Evolutionary conservation across 176 grass and related monocot genomes (phyloP), one percentile per base, ranked within the genome.

Genomic region (Hsuehochloa calcarea): DNA sequence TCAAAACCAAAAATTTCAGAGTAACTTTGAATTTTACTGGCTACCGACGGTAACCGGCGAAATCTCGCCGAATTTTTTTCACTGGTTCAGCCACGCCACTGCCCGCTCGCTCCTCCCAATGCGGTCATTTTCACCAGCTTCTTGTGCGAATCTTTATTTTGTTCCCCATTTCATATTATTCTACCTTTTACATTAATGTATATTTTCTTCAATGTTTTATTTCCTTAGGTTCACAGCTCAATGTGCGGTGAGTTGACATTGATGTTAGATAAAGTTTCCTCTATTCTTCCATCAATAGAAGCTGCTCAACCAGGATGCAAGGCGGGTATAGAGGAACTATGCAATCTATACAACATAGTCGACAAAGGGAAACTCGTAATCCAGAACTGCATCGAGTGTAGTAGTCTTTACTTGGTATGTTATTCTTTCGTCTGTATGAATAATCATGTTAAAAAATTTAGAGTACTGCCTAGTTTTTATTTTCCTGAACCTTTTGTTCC

Each of bases 351-450:
- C 84, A 95, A 91, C 82, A 70, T 80, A 62, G 79, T 99, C 70
- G 96, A 99, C 23, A 99, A 94, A 92, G 93, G 93, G 15, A 91
- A 83, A 80, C 88, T 86, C 41, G 81, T 99, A 86, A 90, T 88
- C 63, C 81, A 86, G 62, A 70, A 99, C 51, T 96, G 96, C 77
- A 71, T 65, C 25, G 96, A 96, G 51, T 90, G 78, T 75, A 99
- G 96, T 83, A 96, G 88, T 67, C 84, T 99, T 26, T 99, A 99
- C 68, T 85, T 99, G 96, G 96, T 99, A 99, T 7, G 62, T n/a
- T 62, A 35, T 70, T 76, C 49, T 40, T 71, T 35, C 4, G 22
- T 68, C 10, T 67, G 73, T 23, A 70, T 65, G 34, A 38, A 38
- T 46, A 59, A 63, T 26, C 64, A 55, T 69, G 22, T 16, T 8